A percentile compares a stretch with the other conserved stretches of the same genome.
Conservation (phyloP, 2,329 filamentous ascomycete species). For the Celoporthe dispersa region DNA sequence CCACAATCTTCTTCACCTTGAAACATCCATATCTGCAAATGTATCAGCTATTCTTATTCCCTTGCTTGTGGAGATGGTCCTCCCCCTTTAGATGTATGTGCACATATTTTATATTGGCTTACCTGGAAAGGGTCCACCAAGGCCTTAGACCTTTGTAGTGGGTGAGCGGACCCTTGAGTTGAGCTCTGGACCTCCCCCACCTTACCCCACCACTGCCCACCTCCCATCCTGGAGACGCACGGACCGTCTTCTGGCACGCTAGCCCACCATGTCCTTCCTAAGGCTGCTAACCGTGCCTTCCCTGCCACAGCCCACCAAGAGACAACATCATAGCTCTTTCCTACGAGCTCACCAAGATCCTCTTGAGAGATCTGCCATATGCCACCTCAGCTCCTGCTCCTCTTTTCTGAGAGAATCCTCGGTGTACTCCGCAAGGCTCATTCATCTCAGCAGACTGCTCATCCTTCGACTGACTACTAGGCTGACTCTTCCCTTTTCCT, state of each 20-base stretch:
- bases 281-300: not conserved
- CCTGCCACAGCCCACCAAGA: not conserved
- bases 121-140: not conserved
- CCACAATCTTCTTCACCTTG: too few species aligned
- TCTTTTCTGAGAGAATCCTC: not conserved
- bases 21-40: not conserved
- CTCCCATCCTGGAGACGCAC: conserved; percentile 6
- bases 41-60: not conserved
- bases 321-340: not conserved
- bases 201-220: not conserved
- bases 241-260: not conserved
- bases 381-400: not conserved
- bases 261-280: not conserved
- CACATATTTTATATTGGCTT: not conserved
- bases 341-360: not conserved
- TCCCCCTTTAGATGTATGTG: not conserved
- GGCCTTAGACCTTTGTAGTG: not conserved
- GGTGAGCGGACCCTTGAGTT: not conserved
- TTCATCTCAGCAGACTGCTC: not conserved
- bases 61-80: not conserved
- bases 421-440: not conserved
- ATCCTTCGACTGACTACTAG: not conserved
- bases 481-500: not conserved
- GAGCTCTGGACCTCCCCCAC: not conserved
- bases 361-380: not conserved